Evolutionary conservation across 805 yeast species (phyloP), one percentile per base, ranked within the genome.

Genomic region (Pichia rugopelliculosa): DNA sequence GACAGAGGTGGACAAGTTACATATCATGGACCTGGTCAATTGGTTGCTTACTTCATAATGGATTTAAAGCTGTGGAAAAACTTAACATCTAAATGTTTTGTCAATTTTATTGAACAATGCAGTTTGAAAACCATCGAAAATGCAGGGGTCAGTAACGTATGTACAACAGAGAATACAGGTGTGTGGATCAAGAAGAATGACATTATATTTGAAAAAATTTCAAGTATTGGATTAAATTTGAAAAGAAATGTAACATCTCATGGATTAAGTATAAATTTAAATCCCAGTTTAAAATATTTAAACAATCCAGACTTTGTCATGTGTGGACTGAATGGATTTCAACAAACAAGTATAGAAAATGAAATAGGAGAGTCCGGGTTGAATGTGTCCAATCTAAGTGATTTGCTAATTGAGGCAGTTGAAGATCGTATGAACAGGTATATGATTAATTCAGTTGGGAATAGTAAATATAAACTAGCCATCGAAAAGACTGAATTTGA

Each of bases 1-100:
- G 80, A 80, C 46, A 71, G 99, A 52, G 99, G 99, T 15, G 99
- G 99, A 0, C 95, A 93, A 61, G 79, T 93, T 1, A 93, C 99
- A 0, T 93, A 87, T 72, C 99, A 93, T 67, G 98, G 98, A 0
- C 85, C 93, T 1, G 99, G 99, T 0, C 99, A 93, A 65, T 61
- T 88, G 36, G 96, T 90, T 2, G 79, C 87, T 6, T 93, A 91
- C 59, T 82, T 93, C 11, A 74, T 93, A 1, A 46, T 86, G 26
- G 90, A 93, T 62, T 68, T 93, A 46, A 73, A 75, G 53, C 73
- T 76, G 27, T 84, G 85, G 56, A 57, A 67, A 30, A 66, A 74
- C 47, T 62, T 78, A 40, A 69, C 75, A 6, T 75, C 77, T 11
- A 69, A 71, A 53, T 78, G 83, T 56, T 77, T 67, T 57, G 79